Evolutionary conservation across 306 rosid species (phyloP).

Genomic region (Herpetospermum pedunculosum): DNA sequence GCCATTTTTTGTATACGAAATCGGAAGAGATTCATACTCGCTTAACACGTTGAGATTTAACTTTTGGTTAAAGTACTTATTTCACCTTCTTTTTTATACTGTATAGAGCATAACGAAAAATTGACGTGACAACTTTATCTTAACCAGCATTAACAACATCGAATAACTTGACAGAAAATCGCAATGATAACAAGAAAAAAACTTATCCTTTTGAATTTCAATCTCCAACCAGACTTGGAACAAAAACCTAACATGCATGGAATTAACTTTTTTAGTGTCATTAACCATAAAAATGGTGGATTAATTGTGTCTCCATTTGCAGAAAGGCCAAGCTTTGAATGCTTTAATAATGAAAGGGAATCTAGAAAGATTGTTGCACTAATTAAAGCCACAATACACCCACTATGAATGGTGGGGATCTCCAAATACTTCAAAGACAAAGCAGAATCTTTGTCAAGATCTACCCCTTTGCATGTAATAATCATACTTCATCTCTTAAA

Average conservation of each 20-base stretch:
- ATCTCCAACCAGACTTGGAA: neutral
- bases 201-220: neutral
- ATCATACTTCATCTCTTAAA: constrained; percentile 7
- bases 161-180: neutral
- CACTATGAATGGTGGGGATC: constrained; percentile 11
- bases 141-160: neutral
- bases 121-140: neutral
- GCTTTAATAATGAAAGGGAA: constrained; percentile 9
- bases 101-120: neutral
- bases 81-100: neutral
- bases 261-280: neutral
- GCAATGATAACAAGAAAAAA: neutral
- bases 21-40: neutral
- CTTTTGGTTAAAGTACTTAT: neutral
- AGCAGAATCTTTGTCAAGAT: constrained; percentile 9
- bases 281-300: neutral
- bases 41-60: neutral
- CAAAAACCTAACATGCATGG: neutral
- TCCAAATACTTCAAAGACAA: neutral
- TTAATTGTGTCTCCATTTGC: neutral
- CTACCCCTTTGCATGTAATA: neutral
- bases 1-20: neutral
- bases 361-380: constrained; percentile 10
- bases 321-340: constrained; percentile 5
- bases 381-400: constrained; percentile 9